Evolutionary conservation across 2,329 filamentous ascomycete species (phyloP), one percentile per base, ranked within the genome.

Genomic region (Apiospora pterosperma): DNA sequence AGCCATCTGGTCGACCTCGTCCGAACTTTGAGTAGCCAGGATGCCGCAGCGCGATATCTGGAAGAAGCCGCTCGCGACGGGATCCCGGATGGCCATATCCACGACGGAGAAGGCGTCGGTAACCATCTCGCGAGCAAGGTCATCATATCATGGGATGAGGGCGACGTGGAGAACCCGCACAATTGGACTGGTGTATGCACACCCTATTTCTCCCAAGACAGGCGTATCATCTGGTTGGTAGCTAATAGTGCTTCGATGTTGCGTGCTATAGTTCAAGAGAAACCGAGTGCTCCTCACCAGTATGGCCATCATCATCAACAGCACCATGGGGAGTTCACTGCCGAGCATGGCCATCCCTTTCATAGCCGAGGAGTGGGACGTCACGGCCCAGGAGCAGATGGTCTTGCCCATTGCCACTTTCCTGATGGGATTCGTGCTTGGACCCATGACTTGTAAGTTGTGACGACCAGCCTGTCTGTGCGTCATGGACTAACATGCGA

Each of bases 291-390:
- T 89, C 2, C 71, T 85, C 31, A 80, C 85, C 0, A 83, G 84
- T 1, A 86, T 88, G 76, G 73, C 84, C 67, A 81, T 84, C 62
- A 88, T 91, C 52, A 80, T 90, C 72, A 92, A 92, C 74, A 88
- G 84, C 31, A 91, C 89, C 11, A 85, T 92, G 76, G 86, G 85
- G 1, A 90, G 85, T 48, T 81, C 88, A 0, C 79, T 92, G 5
- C 87, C 89, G 1, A 86, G 87, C 63, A 89, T 89, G 74, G 86
- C 87, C 16, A 82, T 88, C 2, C 80, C 84, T 2, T 83, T 81
- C 62, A 89, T 91, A 59, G 78, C 82, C 3, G 72, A 76, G 3
- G 80, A 89, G 68, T 92, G 89, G 76, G 72, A 80, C 62, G 76
- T 90, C 64, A 82, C 82, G 0, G 81, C 80, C 2, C 66, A 78